Evolutionary conservation across 1,284 basidiomycete species (phyloP).

Genomic region (Leccinum solheimii): DNA sequence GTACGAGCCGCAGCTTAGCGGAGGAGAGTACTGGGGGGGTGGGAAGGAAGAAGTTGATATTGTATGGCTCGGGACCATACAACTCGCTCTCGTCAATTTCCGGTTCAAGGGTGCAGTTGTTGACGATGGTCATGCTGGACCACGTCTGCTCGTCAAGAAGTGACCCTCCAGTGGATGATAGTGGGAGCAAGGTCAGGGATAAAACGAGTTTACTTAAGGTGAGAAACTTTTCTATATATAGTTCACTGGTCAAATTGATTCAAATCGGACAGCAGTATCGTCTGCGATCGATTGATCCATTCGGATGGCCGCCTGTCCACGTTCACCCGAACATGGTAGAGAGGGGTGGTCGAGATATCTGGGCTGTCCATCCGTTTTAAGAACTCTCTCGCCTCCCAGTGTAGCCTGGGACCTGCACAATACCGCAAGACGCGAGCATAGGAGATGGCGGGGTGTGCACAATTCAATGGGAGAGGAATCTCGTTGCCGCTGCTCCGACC

Average conservation of each 20-base stretch:
- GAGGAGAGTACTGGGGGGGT: slow-evolving; percentile 14
- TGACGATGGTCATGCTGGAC: slow-evolving; percentile 11
- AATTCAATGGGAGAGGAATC: neutral
- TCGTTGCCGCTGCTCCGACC: neutral
- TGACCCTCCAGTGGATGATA: neutral
- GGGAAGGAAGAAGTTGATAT: slow-evolving; percentile 18
- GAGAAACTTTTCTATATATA: neutral
- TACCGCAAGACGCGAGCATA: too few species aligned
- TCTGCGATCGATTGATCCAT: neutral
- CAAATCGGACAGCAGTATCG: neutral
- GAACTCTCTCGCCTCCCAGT: neutral
- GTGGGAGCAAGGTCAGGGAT: neutral
- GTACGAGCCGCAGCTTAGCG: slow-evolving; percentile 21
- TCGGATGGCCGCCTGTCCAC: neutral
- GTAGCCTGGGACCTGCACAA: too few species aligned
- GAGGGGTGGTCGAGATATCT: neutral
- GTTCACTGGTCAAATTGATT: neutral
- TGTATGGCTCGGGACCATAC: slow-evolving; percentile 22
- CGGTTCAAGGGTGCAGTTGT: slow-evolving; percentile 10
- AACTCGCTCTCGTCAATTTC: slow-evolving; percentile 8
- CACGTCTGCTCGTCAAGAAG: neutral
- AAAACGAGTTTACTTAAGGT: neutral
- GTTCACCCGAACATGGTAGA: neutral
- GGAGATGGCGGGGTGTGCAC: too few species aligned
- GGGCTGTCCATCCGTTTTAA: neutral